Conservation (phyloP, 2,329 filamentous ascomycete species). For the Phialophora verrucosa region DNA sequence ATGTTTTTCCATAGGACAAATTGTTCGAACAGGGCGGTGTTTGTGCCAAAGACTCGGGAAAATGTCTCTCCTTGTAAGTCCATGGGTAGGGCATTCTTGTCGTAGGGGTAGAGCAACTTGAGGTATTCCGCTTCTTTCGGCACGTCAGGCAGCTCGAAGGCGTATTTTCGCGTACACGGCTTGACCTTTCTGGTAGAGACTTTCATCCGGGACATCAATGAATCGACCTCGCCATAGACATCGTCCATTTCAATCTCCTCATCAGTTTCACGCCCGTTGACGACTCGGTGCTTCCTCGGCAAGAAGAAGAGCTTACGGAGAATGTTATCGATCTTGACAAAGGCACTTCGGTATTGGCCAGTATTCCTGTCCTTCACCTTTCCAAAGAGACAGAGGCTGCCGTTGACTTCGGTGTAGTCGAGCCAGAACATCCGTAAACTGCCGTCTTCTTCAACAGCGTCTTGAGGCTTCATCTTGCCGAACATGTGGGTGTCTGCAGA, state of each 20-base stretch:
- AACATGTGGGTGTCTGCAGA: conserved; percentile 66
- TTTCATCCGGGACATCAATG: conserved; percentile 82
- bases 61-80: conserved; percentile 83
- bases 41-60: conserved; percentile 90
- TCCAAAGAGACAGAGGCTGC: conserved; percentile 90
- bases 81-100: conserved; percentile 74
- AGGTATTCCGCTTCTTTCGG: conserved; percentile 90
- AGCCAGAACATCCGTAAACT: conserved; percentile 96
- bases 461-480: conserved; percentile 80
- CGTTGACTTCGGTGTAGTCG: conserved; percentile 91
- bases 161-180: conserved; percentile 85
- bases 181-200: conserved; percentile 95
- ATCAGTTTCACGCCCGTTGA: conserved; percentile 69
- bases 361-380: conserved; percentile 92
- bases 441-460: conserved; percentile 92
- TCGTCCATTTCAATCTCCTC: conserved; percentile 85
- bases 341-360: conserved; percentile 82
- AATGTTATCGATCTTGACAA: conserved; percentile 95
- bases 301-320: conserved; percentile 91
- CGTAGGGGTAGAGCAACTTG: conserved; percentile 95
- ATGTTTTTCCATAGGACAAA: conserved; percentile 99
- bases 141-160: conserved; percentile 86
- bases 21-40: conserved; percentile 93
- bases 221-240: conserved; percentile 87
- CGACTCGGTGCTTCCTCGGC: conserved; percentile 70